Evolutionary conservation across 75 land plant species (phyloP).

Genomic region (Ceratopteris richardii): DNA sequence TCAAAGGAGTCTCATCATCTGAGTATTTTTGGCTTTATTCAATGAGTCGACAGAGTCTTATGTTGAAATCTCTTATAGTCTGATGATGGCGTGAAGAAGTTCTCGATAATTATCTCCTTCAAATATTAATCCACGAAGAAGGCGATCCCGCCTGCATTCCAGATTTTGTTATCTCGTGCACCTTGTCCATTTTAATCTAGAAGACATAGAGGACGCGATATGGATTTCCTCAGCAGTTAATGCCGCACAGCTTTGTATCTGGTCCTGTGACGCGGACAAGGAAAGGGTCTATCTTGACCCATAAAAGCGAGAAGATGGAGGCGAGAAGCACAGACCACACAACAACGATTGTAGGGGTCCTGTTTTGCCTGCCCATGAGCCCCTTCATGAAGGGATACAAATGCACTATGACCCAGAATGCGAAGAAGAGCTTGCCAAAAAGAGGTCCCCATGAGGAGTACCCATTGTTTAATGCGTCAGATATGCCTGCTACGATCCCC

Average conservation of each 20-base stretch:
- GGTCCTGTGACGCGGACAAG: slow-evolving; percentile 12
- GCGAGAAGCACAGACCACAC: slow-evolving; percentile 64
- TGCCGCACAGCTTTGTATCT: slow-evolving; percentile 49
- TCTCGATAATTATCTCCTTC: too few relatives aligned
- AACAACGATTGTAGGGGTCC: slow-evolving; percentile 58
- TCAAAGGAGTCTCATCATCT: too few relatives aligned
- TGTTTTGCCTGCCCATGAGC: slow-evolving; percentile 60
- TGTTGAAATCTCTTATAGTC: too few relatives aligned
- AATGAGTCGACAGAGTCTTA: too few relatives aligned
- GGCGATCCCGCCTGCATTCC: too few relatives aligned
- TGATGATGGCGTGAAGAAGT: too few relatives aligned
- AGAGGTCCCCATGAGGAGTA: slow-evolving; percentile 61
- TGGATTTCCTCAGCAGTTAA: slow-evolving; percentile 51
- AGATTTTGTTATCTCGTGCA: too few relatives aligned
- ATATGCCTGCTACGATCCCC: slow-evolving; percentile 58
- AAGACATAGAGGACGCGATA: too few relatives aligned
- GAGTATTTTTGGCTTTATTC: too few relatives aligned
- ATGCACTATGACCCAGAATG: slow-evolving; percentile 65
- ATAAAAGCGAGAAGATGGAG: slow-evolving; percentile 55
- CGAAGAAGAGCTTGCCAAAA: too few relatives aligned
- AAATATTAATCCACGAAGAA: too few relatives aligned
- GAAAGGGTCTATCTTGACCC: slow-evolving; percentile 56
- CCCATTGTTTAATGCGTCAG: slow-evolving; percentile 55
- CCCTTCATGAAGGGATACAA: slow-evolving; percentile 71
- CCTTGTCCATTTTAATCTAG: too few relatives aligned